A percentile compares a stretch with the other conserved stretches of the same genome.
Conservation (phyloP, 2,329 filamentous ascomycete species). For the Alternaria viburni region DNA sequence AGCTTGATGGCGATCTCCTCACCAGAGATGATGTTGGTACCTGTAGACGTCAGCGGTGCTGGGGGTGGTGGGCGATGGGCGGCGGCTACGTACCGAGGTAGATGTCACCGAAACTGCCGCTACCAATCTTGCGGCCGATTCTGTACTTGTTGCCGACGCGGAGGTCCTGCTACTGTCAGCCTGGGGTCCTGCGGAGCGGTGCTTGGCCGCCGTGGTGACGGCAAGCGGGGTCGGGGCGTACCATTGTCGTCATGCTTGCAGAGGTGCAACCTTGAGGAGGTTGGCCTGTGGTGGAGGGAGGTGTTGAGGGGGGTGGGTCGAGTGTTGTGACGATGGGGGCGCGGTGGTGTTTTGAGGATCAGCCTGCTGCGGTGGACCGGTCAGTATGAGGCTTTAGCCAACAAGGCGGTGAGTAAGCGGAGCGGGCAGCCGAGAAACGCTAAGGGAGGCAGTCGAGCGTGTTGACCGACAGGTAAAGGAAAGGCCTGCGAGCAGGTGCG, state of each 20-base stretch:
- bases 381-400: conserved; percentile 51
- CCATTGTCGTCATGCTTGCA: conserved; percentile 68
- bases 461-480: conserved; percentile 21
- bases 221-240: conserved; percentile 53
- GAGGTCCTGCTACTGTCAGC: conserved; percentile 73
- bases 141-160: conserved; percentile 99
- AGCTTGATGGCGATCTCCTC: conserved; percentile 99
- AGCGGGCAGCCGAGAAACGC: conserved; percentile 34
- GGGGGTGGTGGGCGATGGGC: not conserved
- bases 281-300: conserved; percentile 31
- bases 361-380: conserved; percentile 48
- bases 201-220: conserved; percentile 18
- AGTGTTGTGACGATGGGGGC: conserved; percentile 25
- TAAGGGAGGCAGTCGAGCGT: conserved; percentile 26
- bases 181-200: conserved; percentile 17
- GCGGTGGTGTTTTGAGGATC: conserved; percentile 39
- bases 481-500: conserved; percentile 15
- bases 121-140: conserved; percentile 98
- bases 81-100: conserved; percentile 71
- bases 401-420: conserved; percentile 52
- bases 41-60: conserved; percentile 52
- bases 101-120: conserved; percentile 96
- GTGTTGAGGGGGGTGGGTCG: conserved; percentile 19
- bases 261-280: conserved; percentile 43
- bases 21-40: conserved; percentile 99